These are phyloP conservation scores for Leccinum fibrillosum DNA, from an alignment of 768 basidiomycete species.

Conservation along the genomic window DNA sequence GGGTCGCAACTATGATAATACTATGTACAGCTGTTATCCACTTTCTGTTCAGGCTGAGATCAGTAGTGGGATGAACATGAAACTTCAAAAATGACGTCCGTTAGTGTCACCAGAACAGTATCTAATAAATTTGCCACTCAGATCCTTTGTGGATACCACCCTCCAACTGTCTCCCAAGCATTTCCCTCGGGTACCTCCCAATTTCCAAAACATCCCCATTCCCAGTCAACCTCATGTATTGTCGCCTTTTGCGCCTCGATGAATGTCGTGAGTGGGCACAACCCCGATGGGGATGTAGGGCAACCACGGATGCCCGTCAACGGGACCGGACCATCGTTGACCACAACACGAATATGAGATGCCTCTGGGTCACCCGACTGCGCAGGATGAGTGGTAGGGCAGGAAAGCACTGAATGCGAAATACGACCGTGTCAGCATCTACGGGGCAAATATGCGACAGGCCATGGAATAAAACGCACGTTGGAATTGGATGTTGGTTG, in stretches of 20 bases:
- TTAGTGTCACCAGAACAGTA: not conserved
- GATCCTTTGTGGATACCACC: slow-evolving; percentile 19
- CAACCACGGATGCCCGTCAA: slow-evolving; percentile 77
- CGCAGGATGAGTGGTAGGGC: slow-evolving; percentile 24
- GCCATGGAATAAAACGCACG: slow-evolving; percentile 41
- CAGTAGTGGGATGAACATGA: not conserved
- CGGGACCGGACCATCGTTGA: slow-evolving; percentile 86
- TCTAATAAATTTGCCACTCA: not conserved
- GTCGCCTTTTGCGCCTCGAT: slow-evolving; percentile 65
- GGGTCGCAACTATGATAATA: not conserved
- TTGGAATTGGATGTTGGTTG: slow-evolving; percentile 87
- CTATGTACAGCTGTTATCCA: not conserved
- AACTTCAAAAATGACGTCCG: not conserved
- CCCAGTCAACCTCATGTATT: slow-evolving; percentile 67
- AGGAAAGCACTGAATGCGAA: slow-evolving; percentile 52
- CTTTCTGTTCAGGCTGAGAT: not conserved
- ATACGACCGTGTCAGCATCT: not conserved
- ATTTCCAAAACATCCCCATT: slow-evolving; percentile 69
- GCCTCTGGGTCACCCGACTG: slow-evolving; percentile 28
- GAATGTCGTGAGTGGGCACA: slow-evolving; percentile 75
- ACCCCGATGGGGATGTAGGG: slow-evolving; percentile 52
- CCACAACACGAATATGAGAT: slow-evolving; percentile 72
- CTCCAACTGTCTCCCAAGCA: slow-evolving; percentile 58
- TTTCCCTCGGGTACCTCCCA: slow-evolving; percentile 69
- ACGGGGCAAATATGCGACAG: not conserved